Percentiles rank a stretch among this genome's conserved stretches.
Evolutionary conservation across 2,329 filamentous ascomycete genomes (phyloP).

Genomic region (Aureobasidium sp.): DNA sequence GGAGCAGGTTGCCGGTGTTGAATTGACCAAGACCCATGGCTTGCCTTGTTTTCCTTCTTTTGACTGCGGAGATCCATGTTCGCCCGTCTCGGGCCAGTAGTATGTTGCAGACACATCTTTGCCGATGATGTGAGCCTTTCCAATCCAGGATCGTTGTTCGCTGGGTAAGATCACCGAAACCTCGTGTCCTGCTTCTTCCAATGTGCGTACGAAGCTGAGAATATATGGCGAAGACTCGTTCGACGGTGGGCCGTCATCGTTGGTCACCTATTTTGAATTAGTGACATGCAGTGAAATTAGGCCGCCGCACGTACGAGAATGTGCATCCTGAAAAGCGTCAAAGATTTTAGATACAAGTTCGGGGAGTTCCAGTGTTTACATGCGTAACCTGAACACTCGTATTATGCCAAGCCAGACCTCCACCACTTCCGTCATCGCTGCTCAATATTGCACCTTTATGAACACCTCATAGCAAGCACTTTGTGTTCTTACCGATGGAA

Average conservation of each 20-base stretch:
- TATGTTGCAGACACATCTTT: conserved; percentile 58
- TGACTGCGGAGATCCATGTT: conserved; percentile 16
- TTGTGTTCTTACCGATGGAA: too few species aligned
- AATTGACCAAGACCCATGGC: conserved; percentile 46
- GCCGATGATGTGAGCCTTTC: conserved; percentile 93
- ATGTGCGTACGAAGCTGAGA: conserved; percentile 39
- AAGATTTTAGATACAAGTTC: background rate
- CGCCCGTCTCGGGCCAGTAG: conserved; percentile 31
- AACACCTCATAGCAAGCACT: too few species aligned
- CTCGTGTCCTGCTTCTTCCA: conserved; percentile 63
- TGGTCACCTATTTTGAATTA: conserved; percentile 36
- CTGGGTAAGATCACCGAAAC: conserved; percentile 89
- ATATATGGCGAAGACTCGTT: conserved; percentile 44
- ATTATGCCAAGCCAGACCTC: background rate
- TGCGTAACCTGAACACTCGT: background rate
- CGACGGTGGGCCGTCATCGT: conserved; percentile 48
- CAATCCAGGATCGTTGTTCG: conserved; percentile 93
- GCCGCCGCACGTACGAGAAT: conserved; percentile 20
- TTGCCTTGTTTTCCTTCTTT: conserved; percentile 27
- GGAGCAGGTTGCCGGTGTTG: conserved; percentile 44
- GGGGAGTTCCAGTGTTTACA: background rate
- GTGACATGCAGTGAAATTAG: background rate
- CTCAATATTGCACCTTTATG: too few species aligned
- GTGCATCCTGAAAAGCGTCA: conserved; percentile 16
- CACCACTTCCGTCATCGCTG: too few species aligned